These are phyloP conservation scores for Hygrophila difformis DNA, from an alignment of 257 asterid genomes.

Conservation along the genomic window DNA sequence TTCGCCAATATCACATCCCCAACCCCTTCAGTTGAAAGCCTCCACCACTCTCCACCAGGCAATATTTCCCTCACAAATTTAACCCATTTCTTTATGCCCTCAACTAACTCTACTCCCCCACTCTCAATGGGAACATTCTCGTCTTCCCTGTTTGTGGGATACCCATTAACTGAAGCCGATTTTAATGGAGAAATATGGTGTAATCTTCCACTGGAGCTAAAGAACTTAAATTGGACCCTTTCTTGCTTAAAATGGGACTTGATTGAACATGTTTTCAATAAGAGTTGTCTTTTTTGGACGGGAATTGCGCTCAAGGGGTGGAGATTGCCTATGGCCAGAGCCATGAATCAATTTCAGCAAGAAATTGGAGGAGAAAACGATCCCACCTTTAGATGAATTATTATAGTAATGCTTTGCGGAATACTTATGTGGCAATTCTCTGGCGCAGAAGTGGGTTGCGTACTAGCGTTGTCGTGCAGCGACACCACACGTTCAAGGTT, in stretches of 20 bases:
- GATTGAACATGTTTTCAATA: conserved; percentile 5
- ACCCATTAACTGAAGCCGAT: conserved; percentile 54
- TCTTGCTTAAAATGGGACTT: conserved; percentile 13
- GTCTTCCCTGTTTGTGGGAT: conserved; percentile 26
- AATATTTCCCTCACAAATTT: conserved; percentile 30
- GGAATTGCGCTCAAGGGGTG: conserved; percentile 28
- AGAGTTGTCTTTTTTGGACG: conserved; percentile 14
- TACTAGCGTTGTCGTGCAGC: no score
- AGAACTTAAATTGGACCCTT: conserved; percentile 17
- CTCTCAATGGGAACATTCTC: conserved; percentile 7
- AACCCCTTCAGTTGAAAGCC: conserved; percentile 45
- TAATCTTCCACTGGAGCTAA: conserved; percentile 18
- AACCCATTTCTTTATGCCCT: conserved; percentile 48
- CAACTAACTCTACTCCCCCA: conserved; percentile 24
- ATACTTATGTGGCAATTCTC: no score
- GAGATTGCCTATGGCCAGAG: conserved; percentile 28
- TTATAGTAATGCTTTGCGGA: no score
- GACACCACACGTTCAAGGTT: no score
- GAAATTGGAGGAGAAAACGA: no score
- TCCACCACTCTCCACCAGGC: conserved; percentile 97
- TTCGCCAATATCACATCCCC: conserved; percentile 46
- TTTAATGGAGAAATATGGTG: conserved; percentile 27
- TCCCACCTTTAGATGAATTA: no score
- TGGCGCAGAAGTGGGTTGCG: no score
- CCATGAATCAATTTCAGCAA: no score